Percentiles rank a stretch among this genome's conserved stretches.
Evolutionary conservation across 139 green algal species (phyloP).

Genomic region (Spirogloea muscicola): DNA sequence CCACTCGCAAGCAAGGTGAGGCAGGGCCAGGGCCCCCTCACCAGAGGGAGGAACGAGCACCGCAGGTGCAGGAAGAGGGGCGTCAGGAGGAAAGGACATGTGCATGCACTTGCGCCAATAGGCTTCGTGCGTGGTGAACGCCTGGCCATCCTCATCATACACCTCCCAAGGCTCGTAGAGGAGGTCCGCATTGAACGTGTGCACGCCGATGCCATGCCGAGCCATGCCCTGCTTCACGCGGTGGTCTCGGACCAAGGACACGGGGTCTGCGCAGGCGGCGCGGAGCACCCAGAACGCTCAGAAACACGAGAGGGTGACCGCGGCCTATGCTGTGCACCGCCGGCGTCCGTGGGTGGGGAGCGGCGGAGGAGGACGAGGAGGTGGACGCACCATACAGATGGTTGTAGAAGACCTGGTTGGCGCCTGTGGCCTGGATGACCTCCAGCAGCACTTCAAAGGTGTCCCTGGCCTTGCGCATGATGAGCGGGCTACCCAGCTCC

Average conservation of each 20-base stretch:
- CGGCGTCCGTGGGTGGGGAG: background rate
- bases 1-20: too few species aligned
- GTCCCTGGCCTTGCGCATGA: slow-evolving; percentile 60
- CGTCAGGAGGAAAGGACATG: slow-evolving; percentile 14
- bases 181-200: slow-evolving; percentile 81
- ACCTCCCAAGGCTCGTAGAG: slow-evolving; percentile 91
- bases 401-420: slow-evolving; percentile 81
- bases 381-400: slow-evolving; percentile 70
- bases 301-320: background rate
- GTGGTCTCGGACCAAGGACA: slow-evolving; percentile 83
- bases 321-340: background rate
- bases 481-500: slow-evolving; percentile 66
- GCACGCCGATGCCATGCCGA: slow-evolving; percentile 41
- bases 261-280: slow-evolving; percentile 61
- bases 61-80: slow-evolving; percentile 29
- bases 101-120: slow-evolving; percentile 71
- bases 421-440: slow-evolving; percentile 59
- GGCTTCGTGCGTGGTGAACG: slow-evolving; percentile 71
- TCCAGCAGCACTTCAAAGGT: slow-evolving; percentile 56
- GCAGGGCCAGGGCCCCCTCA: too few species aligned
- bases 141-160: slow-evolving; percentile 60
- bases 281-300: background rate
- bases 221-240: slow-evolving; percentile 69
- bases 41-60: too few species aligned
- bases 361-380: background rate